Base-by-base conservation (phyloP, 73 alveolate genomes). In the Stentor coeruleus region DNA sequence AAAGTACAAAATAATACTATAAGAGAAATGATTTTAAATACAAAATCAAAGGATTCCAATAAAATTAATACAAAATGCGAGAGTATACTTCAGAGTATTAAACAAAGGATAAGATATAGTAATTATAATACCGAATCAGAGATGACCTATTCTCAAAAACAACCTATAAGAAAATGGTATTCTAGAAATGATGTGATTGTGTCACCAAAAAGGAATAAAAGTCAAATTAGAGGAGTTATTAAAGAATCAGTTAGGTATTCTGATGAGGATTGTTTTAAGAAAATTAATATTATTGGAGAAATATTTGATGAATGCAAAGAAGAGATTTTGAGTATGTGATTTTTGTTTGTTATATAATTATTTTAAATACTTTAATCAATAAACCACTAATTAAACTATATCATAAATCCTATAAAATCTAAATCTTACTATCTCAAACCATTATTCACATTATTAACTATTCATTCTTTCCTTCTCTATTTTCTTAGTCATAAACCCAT, bases 401-500 rank as follows among this genome's bases (percentile, higher is more conserved):
- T 49, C 20, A 11, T 49, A 6, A 49, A 49, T 49, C 20, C 66
- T 20, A 49, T 49, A 49, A 49, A 49, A 49, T 49, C n/a, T n/a
- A n/a, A n/a, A n/a, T n/a, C n/a, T n/a, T n/a, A n/a, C n/a, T n/a
- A n/a, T n/a, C n/a, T n/a, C n/a, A n/a, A 49, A 49, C 20, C 66
- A 49, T 49, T 49, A 49, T 49, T 49, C 6, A 6, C 66, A 49
- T 20, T 49, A 6, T 11, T 49, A 11, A 6, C 20, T 11, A 6
- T 11, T 11, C 6, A 49, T 20, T 49, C 66, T 49, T 49, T 66
- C 79, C 33, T 33, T 66, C 37, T 66, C 79, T 26, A 66, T 20
- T 40, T 66, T 20, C 79, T 66, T 20, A 20, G n/a, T 31, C 79
- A 66, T 66, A 66, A 28, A 66, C 41, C 39, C 79, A 66, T 66